Evolutionary conservation across 768 basidiomycete genomes (phyloP).

Genomic region (Pleurotus platypus): DNA sequence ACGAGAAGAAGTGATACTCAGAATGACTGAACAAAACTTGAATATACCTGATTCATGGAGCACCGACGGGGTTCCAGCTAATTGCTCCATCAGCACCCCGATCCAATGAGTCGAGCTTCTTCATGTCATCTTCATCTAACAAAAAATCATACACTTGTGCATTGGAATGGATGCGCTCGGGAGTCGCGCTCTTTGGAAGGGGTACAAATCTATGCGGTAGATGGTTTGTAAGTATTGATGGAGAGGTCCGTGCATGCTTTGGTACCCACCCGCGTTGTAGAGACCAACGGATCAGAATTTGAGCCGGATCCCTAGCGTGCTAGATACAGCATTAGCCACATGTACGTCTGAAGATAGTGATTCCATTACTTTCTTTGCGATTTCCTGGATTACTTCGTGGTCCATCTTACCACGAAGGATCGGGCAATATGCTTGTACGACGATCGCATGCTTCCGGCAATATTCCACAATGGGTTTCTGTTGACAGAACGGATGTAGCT

Average conservation of each 20-base stretch:
- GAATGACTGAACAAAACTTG: no score
- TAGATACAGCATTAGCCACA: constrained; percentile 18
- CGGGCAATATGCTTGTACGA: constrained; percentile 76
- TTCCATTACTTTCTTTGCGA: constrained; percentile 56
- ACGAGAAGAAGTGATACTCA: no score
- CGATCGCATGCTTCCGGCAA: constrained; percentile 56
- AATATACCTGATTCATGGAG: constrained; percentile 18
- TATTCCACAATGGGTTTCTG: constrained; percentile 77
- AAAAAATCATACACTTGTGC: constrained; percentile 74
- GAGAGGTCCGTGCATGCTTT: neutral
- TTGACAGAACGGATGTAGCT: constrained; percentile 84
- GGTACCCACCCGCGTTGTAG: constrained; percentile 70
- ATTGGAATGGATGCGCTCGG: constrained; percentile 70
- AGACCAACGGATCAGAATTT: constrained; percentile 88
- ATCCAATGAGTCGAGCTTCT: constrained; percentile 64
- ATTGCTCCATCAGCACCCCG: constrained; percentile 67
- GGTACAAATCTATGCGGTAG: constrained; percentile 58
- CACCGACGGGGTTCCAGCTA: constrained; percentile 83
- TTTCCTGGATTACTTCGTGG: constrained; percentile 45
- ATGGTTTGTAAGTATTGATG: neutral
- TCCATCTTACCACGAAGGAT: constrained; percentile 61
- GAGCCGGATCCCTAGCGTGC: constrained; percentile 63
- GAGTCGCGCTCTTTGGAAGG: constrained; percentile 77
- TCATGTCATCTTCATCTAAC: constrained; percentile 62
- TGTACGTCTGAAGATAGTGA: no score